Conservation (phyloP, 2,329 filamentous ascomycete genomes). For the Lasiodiplodia theobromae region DNA sequence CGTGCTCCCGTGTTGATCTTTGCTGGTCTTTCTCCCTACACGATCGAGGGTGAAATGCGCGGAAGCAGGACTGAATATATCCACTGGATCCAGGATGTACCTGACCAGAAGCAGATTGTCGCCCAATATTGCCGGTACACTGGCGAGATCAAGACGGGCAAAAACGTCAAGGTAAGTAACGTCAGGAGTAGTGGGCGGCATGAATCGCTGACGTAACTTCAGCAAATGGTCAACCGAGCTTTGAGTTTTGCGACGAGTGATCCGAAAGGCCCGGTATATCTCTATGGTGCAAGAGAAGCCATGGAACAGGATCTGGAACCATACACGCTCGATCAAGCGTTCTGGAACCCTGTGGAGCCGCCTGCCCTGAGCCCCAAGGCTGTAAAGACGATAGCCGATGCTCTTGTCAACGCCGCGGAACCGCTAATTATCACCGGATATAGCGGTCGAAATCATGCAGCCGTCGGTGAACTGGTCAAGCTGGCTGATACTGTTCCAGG, state of each 20-base stretch:
- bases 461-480: constrained; percentile 68
- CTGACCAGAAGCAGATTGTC: constrained; percentile 81
- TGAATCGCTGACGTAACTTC: background rate
- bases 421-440: constrained; percentile 77
- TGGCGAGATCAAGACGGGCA: constrained; percentile 82
- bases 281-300: constrained; percentile 78
- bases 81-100: constrained; percentile 86
- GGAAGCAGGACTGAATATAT: constrained; percentile 79
- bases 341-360: constrained; percentile 75
- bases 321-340: constrained; percentile 65
- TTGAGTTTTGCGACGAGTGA: constrained; percentile 81
- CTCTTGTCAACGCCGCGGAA: constrained; percentile 68
- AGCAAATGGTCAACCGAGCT: constrained; percentile 84
- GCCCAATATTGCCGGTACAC: constrained; percentile 85
- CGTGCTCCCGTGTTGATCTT: constrained; percentile 79
- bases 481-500: constrained; percentile 73
- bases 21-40: constrained; percentile 78
- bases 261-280: constrained; percentile 80
- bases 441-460: constrained; percentile 70
- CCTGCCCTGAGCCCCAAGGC: constrained; percentile 65
- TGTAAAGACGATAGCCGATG: constrained; percentile 66
- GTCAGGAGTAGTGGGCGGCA: background rate
- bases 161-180: constrained; percentile 71
- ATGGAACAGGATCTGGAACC: constrained; percentile 80
- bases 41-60: constrained; percentile 77